These are phyloP conservation scores for Paecilomyces sp. DNA, from an alignment of 2,329 filamentous ascomycete species.

Conservation along the genomic window DNA sequence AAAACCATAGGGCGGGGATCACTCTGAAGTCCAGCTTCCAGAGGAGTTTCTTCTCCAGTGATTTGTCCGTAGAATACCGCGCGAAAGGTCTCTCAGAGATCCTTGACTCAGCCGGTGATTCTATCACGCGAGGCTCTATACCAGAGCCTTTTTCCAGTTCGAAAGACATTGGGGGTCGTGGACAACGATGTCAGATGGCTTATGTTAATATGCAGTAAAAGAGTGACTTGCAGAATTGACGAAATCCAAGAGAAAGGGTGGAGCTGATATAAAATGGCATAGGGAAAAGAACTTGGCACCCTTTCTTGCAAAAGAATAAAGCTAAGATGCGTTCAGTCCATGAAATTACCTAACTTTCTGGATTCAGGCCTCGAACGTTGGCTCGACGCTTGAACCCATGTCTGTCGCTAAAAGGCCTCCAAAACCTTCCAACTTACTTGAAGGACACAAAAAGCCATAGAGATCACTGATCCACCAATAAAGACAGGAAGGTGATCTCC, in stretches of 20 bases:
- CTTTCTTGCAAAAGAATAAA: background rate
- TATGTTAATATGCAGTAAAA: background rate
- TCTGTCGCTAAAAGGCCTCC: background rate
- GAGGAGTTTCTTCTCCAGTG: slow-evolving; percentile 20
- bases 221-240: background rate
- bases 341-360: background rate
- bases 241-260: background rate
- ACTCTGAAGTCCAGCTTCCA: slow-evolving; percentile 38
- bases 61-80: slow-evolving; percentile 2
- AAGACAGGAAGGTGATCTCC: background rate
- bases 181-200: background rate
- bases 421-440: background rate
- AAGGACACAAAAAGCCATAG: background rate
- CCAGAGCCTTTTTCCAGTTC: background rate
- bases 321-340: background rate
- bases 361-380: background rate
- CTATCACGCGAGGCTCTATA: slow-evolving; percentile 5
- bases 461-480: background rate
- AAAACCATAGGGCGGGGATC: slow-evolving; percentile 33
- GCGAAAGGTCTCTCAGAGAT: background rate
- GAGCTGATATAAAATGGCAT: background rate
- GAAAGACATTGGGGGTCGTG: background rate
- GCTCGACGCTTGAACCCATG: background rate
- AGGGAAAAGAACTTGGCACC: background rate
- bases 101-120: background rate